Conservation (phyloP, 176 grass and related monocot genomes). For the Hsuehochloa calcarea region DNA sequence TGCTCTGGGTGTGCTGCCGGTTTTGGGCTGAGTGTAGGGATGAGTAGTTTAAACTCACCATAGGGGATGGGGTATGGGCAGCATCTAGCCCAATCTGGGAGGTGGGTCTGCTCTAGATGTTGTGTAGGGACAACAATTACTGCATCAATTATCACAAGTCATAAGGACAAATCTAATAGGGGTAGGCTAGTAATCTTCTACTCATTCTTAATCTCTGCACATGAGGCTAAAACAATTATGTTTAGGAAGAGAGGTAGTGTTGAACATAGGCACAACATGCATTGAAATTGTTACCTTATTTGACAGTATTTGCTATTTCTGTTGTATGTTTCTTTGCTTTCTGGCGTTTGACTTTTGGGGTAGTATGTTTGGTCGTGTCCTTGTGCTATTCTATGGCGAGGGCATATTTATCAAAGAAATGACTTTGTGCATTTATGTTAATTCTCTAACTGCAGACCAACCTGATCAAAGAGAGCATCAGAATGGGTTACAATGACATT, state of each 20-base stretch:
- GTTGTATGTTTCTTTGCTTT: not conserved
- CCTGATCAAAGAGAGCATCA: slow-evolving; percentile 97
- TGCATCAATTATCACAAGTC: not conserved
- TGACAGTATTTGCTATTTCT: not conserved
- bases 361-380: not conserved
- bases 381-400: not conserved
- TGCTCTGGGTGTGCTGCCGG: not conserved
- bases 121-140: not conserved
- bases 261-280: not conserved
- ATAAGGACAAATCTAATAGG: not conserved
- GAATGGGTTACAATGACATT: slow-evolving; percentile 96
- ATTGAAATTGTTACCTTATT: not conserved
- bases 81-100: not conserved
- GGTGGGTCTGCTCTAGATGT: not conserved
- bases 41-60: not conserved
- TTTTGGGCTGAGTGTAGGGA: not conserved
- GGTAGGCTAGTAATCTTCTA: not conserved
- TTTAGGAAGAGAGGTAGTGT: not conserved
- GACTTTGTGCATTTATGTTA: not conserved
- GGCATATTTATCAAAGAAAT: not conserved
- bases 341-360: not conserved
- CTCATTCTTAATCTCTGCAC: not conserved
- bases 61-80: not conserved
- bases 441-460: slow-evolving; percentile 69
- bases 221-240: not conserved